Conservation (phyloP, 306 rosid species). For the Purshia tridentata region DNA sequence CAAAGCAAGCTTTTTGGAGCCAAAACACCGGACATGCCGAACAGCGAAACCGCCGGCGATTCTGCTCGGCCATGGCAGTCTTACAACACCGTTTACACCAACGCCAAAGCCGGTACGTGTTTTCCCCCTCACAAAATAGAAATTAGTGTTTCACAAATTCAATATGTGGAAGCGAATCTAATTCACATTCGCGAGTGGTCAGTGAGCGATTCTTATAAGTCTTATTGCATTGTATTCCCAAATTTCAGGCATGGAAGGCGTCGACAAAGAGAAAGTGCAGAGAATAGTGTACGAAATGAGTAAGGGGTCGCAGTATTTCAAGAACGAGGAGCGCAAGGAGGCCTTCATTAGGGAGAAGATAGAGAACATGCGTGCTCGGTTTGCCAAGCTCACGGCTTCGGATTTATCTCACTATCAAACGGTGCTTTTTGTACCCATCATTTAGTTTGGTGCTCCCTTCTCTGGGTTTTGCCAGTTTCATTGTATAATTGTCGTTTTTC, state of each 20-base stretch:
- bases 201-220: neutral
- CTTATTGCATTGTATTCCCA: neutral
- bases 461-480: neutral
- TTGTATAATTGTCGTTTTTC: slow-evolving; percentile 1
- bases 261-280: slow-evolving; percentile 90
- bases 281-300: slow-evolving; percentile 87
- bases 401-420: slow-evolving; percentile 54
- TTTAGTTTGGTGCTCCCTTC: neutral
- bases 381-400: slow-evolving; percentile 47
- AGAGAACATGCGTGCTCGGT: slow-evolving; percentile 59
- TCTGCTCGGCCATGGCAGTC: slow-evolving; percentile 81
- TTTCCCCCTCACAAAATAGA: neutral
- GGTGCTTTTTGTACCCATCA: slow-evolving; percentile 27
- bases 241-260: slow-evolving; percentile 84
- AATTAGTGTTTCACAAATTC: neutral
- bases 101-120: slow-evolving; percentile 74
- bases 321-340: slow-evolving; percentile 89
- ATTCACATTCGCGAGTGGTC: neutral
- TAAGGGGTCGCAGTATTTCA: slow-evolving; percentile 86
- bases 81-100: slow-evolving; percentile 80
- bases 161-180: neutral
- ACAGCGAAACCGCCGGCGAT: slow-evolving; percentile 29
- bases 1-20: slow-evolving; percentile 18
- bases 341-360: slow-evolving; percentile 64
- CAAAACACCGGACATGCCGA: slow-evolving; percentile 39